These are phyloP conservation scores for Magnusiomyces paraingens DNA, from an alignment of 1,139 yeast genomes.

Conservation along the genomic window DNA sequence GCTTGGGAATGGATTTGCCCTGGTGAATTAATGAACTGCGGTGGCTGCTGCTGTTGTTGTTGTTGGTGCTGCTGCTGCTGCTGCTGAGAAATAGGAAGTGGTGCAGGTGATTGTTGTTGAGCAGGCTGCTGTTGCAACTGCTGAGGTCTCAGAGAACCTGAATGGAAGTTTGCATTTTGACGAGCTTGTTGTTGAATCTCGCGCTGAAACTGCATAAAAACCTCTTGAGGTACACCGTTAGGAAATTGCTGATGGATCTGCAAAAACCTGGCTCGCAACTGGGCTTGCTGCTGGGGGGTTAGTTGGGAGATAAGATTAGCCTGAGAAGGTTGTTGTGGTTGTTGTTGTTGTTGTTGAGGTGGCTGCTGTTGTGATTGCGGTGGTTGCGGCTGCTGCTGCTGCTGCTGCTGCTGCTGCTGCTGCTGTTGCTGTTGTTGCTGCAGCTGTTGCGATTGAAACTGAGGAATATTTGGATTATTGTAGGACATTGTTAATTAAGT, in stretches of 20 bases:
- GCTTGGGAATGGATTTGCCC: background rate
- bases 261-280: background rate
- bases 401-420: slow-evolving; percentile 7
- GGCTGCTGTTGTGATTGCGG: slow-evolving; percentile 5
- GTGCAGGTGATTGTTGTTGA: slow-evolving; percentile 12
- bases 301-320: background rate
- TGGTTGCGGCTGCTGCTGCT: slow-evolving; percentile 14
- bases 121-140: slow-evolving; percentile 16
- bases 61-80: slow-evolving; percentile 15
- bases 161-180: background rate
- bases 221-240: background rate
- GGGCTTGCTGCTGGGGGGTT: background rate
- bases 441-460: slow-evolving; percentile 5
- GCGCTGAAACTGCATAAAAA: background rate
- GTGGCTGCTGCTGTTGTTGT: slow-evolving; percentile 18
- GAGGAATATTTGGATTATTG: background rate
- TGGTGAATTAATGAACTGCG: background rate
- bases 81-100: slow-evolving; percentile 14
- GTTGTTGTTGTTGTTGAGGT: slow-evolving; percentile 2
- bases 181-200: background rate
- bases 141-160: slow-evolving; percentile 6
- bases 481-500: too few species aligned
- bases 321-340: slow-evolving; percentile 3
- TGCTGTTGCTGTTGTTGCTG: slow-evolving; percentile 12
- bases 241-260: slow-evolving; percentile 3